Evolutionary conservation across 2,329 filamentous ascomycete genomes (phyloP), one percentile per base, ranked within the genome.

Genomic region (Eurotiales sp.): DNA sequence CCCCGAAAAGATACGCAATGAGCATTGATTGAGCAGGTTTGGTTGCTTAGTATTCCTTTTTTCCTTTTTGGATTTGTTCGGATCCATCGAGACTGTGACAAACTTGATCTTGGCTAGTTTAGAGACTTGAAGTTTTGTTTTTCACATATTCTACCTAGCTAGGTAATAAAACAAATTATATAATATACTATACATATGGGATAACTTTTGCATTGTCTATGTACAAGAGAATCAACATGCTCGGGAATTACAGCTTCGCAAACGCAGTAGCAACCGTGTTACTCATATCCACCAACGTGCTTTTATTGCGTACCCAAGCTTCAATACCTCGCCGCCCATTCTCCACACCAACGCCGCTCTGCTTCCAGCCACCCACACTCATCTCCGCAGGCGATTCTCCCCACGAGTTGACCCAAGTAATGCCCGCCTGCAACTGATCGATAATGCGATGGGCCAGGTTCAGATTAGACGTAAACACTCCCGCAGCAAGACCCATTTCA

Each of bases 391-490:
- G 90, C 44, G 81, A 86, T 73, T 95, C 90, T n/a, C 90, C 90
- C 90, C 90, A 95, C 0, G 88, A 90, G 68, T 95, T 95, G 47
- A 95, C 79, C 90, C 90, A 95, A 1, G 88, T 95, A 62, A 95
- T 95, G 29, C 90, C 90, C 0, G 89, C 89, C 64, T 95, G 80
- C 4, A 95, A 73, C 62, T 82, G 78, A 21, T 80, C 78, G 37
- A 92, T 77, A 1, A 92, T 80, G 39, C 80, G 75, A 62, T 95
- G 88, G 50, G 87, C 90, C 43, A 79, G 65, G 59, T 88, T 86
- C 47, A 95, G 69, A 58, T 95, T 82, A 53, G 80, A 81, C 0
- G 88, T 88, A 59, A 95, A 92, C 1, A 95, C 87, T 17, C 90
- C 90, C 0, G 89, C 90, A 0, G 90, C 90, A 3, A 95, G 82